Evolutionary conservation across 108 stramenopile genomes (phyloP).

Genomic region (Seminavis robusta): DNA sequence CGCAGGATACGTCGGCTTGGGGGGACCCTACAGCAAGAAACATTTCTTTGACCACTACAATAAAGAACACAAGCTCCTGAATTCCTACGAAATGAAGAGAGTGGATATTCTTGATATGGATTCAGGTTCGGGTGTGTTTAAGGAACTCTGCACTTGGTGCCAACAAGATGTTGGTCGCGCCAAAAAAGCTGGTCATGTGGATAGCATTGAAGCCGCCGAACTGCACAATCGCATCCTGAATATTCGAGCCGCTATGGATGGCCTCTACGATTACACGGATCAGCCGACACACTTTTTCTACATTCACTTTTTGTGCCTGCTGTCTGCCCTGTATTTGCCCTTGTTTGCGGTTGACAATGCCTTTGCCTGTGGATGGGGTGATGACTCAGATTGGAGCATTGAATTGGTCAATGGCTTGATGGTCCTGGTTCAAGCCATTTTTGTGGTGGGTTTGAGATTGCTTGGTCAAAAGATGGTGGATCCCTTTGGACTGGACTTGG

Average conservation of each 20-base stretch:
- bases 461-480: conserved; percentile 36
- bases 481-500: conserved; percentile 39
- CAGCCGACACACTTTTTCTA: conserved; percentile 38
- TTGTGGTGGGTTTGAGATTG: conserved; percentile 32
- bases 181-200: background rate
- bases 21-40: conserved; percentile 9
- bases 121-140: background rate
- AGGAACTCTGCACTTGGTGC: conserved; percentile 15
- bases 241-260: background rate
- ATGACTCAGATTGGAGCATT: conserved; percentile 19
- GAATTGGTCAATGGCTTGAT: conserved; percentile 32
- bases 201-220: background rate
- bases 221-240: conserved; percentile 7
- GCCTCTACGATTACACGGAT: conserved; percentile 26
- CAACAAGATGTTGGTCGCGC: background rate
- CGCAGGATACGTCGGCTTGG: conserved; percentile 38
- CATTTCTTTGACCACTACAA: conserved; percentile 33
- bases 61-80: conserved; percentile 11
- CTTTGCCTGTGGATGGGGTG: too few species aligned
- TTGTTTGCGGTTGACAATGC: conserved; percentile 38
- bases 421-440: conserved; percentile 31
- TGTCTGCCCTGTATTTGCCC: conserved; percentile 33
- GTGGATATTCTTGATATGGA: conserved; percentile 25
- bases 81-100: conserved; percentile 17
- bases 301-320: conserved; percentile 34